Base-by-base conservation (phyloP, 352 stramenopile genomes). In the Pythium grandisporangium region DNA sequence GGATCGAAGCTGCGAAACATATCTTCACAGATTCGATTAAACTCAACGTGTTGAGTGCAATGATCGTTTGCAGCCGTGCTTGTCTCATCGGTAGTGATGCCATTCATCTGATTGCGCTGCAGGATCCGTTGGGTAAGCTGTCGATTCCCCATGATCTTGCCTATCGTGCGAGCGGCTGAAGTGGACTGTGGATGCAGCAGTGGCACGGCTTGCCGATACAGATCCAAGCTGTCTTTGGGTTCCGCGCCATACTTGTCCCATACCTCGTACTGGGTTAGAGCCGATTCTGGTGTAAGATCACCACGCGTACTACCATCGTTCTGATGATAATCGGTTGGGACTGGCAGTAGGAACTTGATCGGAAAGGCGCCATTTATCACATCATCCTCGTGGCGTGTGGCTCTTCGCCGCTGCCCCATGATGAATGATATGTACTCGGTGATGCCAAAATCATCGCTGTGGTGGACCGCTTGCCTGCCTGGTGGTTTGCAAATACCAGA, bases 101-200 rank as follows among this genome's bases (percentile, higher is more conserved):
- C n/a, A n/a, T n/a, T n/a, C n/a, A n/a, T n/a, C n/a, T 66, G 58
- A 19, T 55, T 62, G 11, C 66, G 63, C 30, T 80, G 56, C 7
- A 86, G 36, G 50, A 84, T 85, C 1, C 66, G 72, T 25, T 70
- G 65, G 4, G 70, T 52, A 12, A 88, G 35, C 20, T 78, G 54
- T 4, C 37, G 47, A 26, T 71, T 48, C 12, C 53, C 50, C 23
- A 82, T 37, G 32, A 86, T 80, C 23, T 61, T 65, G 25, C 64
- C 62, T 3, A 84, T 51, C 1, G 70, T 89, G 48, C 74, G 75
- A 13, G 68, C 60, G 16, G 58, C 62, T 14, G 76, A 67, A 21
- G 51, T 81, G 23, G 72, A 86, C n/a, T 77, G 54, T 11, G 66
- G 54, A 17, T 84, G 66, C 13, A 89, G 51, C 13, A 86, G 53